Evolutionary conservation across 2,329 filamentous ascomycete genomes (phyloP).

Genomic region (Aspergillus neotritici): DNA sequence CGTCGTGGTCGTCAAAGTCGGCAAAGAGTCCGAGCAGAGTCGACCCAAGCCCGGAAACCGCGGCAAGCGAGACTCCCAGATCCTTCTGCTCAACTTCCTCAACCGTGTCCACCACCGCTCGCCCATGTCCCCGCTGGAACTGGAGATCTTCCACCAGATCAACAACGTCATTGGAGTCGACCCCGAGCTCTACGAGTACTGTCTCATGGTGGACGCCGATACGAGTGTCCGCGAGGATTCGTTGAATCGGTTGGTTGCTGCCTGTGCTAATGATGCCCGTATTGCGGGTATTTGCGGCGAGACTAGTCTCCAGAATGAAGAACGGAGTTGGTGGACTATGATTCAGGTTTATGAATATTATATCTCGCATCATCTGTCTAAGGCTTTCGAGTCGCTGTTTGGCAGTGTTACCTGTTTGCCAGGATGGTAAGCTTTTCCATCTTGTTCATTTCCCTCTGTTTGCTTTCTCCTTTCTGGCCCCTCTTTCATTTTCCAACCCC

Average conservation of each 20-base stretch:
- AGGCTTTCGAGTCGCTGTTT: slow-evolving; percentile 96
- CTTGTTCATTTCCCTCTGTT: not conserved
- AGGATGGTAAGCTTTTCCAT: slow-evolving; percentile 72
- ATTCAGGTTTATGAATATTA: slow-evolving; percentile 99
- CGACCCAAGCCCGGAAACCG: slow-evolving; percentile 95
- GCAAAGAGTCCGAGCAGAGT: slow-evolving; percentile 88
- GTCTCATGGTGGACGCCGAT: slow-evolving; percentile 97
- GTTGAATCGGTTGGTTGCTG: slow-evolving; percentile 83
- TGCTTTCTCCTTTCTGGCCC: not conserved
- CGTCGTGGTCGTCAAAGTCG: slow-evolving; percentile 91
- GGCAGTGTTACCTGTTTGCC: slow-evolving; percentile 98
- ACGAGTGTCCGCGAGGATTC: slow-evolving; percentile 90
- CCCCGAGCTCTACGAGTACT: slow-evolving; percentile 92
- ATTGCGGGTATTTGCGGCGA: slow-evolving; percentile 98
- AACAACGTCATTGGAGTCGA: slow-evolving; percentile 99
- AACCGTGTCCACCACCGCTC: slow-evolving; percentile 93
- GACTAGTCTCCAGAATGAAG: slow-evolving; percentile 91
- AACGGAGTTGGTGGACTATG: slow-evolving; percentile 97
- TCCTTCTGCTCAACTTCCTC: slow-evolving; percentile 92
- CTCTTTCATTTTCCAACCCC: too few species aligned
- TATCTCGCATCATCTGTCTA: slow-evolving; percentile 93
- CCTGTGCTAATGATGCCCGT: slow-evolving; percentile 88
- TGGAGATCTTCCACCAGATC: slow-evolving; percentile 98
- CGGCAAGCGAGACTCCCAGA: slow-evolving; percentile 96
- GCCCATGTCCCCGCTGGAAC: slow-evolving; percentile 90